phyloP scores from a whole-genome alignment of 2,329 filamentous ascomycete genomes.

The Raffaelea ambrosiae region DNA sequence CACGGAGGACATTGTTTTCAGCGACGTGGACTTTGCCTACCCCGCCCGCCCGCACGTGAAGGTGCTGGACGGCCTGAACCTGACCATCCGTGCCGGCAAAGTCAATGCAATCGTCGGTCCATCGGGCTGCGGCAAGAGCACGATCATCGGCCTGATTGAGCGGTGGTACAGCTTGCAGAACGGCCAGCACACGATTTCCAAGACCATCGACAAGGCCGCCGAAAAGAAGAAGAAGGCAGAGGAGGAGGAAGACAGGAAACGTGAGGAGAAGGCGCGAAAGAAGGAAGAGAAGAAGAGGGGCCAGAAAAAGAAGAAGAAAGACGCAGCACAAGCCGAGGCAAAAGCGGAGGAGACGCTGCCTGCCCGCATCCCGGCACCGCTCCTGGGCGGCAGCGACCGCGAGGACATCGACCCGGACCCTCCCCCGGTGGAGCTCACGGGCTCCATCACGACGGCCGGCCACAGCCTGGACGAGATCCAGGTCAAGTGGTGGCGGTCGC shows the following conservation, averaged over 20 bases:
- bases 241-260: conserved; percentile 18
- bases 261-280: conserved; percentile 18
- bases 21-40: conserved; percentile 64
- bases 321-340: background rate
- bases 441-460: conserved; percentile 48
- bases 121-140: conserved; percentile 67
- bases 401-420: conserved; percentile 24
- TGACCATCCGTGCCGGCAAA: conserved; percentile 54
- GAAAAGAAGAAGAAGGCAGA: conserved; percentile 29
- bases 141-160: conserved; percentile 62
- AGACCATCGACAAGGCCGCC: conserved; percentile 37
- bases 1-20: conserved; percentile 48
- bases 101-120: conserved; percentile 67
- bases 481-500: conserved; percentile 48
- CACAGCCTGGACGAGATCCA: conserved; percentile 68
- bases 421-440: conserved; percentile 38
- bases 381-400: background rate
- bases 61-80: conserved; percentile 50
- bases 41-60: conserved; percentile 56
- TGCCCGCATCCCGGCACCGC: background rate
- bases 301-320: conserved; percentile 4
- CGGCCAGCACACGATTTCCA: conserved; percentile 42
- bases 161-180: conserved; percentile 42
- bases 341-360: background rate
- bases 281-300: background rate